These are phyloP conservation scores for Ligustrum vulgare DNA, from an alignment of 257 asterid species.

Conservation along the genomic window DNA sequence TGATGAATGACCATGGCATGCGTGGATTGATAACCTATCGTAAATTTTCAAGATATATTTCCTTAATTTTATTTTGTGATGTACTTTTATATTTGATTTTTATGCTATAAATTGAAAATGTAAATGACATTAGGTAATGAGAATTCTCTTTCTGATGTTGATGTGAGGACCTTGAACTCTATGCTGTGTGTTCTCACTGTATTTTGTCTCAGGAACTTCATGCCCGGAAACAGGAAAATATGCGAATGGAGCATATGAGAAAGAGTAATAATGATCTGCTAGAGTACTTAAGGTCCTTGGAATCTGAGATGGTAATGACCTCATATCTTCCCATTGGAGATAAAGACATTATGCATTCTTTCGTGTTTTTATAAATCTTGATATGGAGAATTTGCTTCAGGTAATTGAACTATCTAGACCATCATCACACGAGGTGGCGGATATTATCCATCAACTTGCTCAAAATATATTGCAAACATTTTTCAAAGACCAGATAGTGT, in stretches of 20 bases:
- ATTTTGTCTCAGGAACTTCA: slow-evolving; percentile 60
- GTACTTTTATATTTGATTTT: not conserved
- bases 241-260: slow-evolving; percentile 57
- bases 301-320: slow-evolving; percentile 75
- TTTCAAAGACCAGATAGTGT: slow-evolving; percentile 55
- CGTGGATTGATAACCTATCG: not conserved
- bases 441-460: slow-evolving; percentile 84
- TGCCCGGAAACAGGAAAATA: slow-evolving; percentile 54
- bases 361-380: not conserved
- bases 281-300: slow-evolving; percentile 85
- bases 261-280: slow-evolving; percentile 71
- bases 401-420: slow-evolving; percentile 83
- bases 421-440: slow-evolving; percentile 88
- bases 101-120: not conserved
- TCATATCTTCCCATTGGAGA: not conserved
- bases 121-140: not conserved
- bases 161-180: not conserved
- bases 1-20: not conserved
- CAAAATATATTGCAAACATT: slow-evolving; percentile 57
- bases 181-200: not conserved
- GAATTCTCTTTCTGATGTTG: not conserved
- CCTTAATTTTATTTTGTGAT: not conserved
- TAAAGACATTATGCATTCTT: not conserved
- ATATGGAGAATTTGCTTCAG: slow-evolving; percentile 37
- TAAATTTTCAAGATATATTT: not conserved